Evolutionary conservation across 805 yeast species (phyloP).

Genomic region (Blastobotrys mokoenaii): DNA sequence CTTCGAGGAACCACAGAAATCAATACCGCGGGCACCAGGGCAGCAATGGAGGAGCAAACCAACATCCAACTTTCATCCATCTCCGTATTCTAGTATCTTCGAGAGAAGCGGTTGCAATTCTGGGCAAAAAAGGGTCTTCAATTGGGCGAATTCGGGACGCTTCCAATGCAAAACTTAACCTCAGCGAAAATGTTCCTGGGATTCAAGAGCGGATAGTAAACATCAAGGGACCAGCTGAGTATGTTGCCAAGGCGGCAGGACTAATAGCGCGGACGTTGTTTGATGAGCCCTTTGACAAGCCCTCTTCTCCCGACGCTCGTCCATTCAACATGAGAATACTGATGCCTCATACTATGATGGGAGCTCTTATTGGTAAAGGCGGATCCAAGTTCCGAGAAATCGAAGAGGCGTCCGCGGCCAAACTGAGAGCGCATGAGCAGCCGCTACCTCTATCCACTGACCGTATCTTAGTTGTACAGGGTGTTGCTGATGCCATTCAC

Average conservation of each 20-base stretch:
- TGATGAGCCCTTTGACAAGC: constrained; percentile 57
- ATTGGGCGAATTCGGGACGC: constrained; percentile 55
- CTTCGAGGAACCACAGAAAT: too few relatives aligned
- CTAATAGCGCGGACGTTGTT: constrained; percentile 56
- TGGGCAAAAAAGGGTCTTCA: constrained; percentile 74
- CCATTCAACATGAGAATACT: constrained; percentile 52
- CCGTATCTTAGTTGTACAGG: constrained; percentile 57
- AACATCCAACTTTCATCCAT: constrained; percentile 31
- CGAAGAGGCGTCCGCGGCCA: constrained; percentile 74
- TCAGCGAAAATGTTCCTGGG: constrained; percentile 63
- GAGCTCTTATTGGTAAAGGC: constrained; percentile 69
- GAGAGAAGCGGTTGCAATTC: constrained; percentile 65
- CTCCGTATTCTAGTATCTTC: constrained; percentile 69
- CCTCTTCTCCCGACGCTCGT: constrained; percentile 47
- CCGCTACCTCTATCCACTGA: constrained; percentile 72
- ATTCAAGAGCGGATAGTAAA: constrained; percentile 68
- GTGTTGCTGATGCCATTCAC: constrained; percentile 82
- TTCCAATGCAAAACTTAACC: constrained; percentile 58
- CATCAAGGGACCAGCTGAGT: constrained; percentile 66
- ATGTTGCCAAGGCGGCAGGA: constrained; percentile 77
- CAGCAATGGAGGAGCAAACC: neutral
- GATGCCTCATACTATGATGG: constrained; percentile 73
- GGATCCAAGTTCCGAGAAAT: constrained; percentile 71
- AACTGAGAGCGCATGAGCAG: constrained; percentile 62
- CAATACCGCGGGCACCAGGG: neutral